Evolutionary conservation across 345 rosid genomes (phyloP).

Genomic region (Brassica carinata): DNA sequence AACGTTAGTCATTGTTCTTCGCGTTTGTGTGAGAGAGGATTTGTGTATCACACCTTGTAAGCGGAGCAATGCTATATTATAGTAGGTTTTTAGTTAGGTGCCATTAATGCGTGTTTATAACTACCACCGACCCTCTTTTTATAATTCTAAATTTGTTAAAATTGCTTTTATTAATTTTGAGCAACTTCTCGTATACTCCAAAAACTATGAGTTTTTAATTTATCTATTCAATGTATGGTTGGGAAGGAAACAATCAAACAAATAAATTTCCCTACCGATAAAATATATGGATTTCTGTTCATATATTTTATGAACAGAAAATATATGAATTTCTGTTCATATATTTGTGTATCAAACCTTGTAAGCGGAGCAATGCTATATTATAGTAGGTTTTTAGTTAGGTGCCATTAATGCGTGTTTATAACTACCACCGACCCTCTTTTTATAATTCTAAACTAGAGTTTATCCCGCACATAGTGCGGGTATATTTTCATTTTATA

Average conservation of each 20-base stretch:
- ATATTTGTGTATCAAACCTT: too few species aligned
- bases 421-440: slow-evolving; percentile 35
- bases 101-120: slow-evolving; percentile 37
- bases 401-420: slow-evolving; percentile 33
- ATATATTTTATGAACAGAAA: too few species aligned
- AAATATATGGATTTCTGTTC: neutral
- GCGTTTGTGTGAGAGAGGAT: neutral
- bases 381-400: slow-evolving; percentile 10
- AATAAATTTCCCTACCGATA: neutral
- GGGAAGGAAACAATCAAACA: neutral
- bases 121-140: slow-evolving; percentile 30
- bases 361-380: too few species aligned
- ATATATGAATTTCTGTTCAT: too few species aligned
- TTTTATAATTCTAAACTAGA: neutral
- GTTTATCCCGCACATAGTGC: too few species aligned
- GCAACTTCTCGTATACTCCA: neutral
- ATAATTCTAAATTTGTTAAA: neutral
- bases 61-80: slow-evolving; percentile 19
- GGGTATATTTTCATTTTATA: too few species aligned
- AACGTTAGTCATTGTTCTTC: slow-evolving; percentile 26
- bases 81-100: slow-evolving; percentile 15
- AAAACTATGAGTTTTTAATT: neutral
- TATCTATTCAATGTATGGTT: neutral
- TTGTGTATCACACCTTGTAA: slow-evolving; percentile 10
- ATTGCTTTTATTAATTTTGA: neutral